Conservation (phyloP, 2,329 filamentous ascomycete genomes). For the Pyrenophora tritici-repentis region DNA sequence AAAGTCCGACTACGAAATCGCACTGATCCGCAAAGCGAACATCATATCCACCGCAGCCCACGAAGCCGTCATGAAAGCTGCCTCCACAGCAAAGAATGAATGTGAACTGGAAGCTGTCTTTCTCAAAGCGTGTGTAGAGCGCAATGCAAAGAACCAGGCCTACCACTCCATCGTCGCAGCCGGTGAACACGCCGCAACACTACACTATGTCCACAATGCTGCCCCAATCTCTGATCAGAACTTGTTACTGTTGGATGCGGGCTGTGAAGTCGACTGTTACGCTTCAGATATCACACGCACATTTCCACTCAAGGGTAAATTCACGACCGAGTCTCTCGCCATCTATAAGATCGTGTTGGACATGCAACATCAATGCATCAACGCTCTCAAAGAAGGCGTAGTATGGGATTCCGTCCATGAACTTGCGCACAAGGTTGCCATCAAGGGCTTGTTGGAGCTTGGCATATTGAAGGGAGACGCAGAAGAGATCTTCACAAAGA, state of each 20-base stretch:
- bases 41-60: conserved; percentile 79
- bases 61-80: conserved; percentile 67
- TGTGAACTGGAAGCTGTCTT: conserved; percentile 82
- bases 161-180: conserved; percentile 86
- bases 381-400: conserved; percentile 72
- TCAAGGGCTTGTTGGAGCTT: conserved; percentile 75
- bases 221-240: conserved; percentile 62
- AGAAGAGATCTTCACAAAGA: conserved; percentile 51
- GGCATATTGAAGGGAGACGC: conserved; percentile 72
- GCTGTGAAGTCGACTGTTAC: conserved; percentile 60
- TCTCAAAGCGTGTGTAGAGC: conserved; percentile 73
- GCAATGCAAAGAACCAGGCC: conserved; percentile 79
- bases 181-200: conserved; percentile 78
- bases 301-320: conserved; percentile 74
- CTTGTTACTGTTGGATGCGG: conserved; percentile 83
- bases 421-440: conserved; percentile 79
- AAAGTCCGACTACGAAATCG: conserved; percentile 86
- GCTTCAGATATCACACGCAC: conserved; percentile 75
- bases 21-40: conserved; percentile 80
- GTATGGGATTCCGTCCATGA: conserved; percentile 82
- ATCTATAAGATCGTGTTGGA: conserved; percentile 83
- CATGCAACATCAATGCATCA: conserved; percentile 84
- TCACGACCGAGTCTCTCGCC: conserved; percentile 45
- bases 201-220: conserved; percentile 75
- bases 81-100: conserved; percentile 73